Percentiles rank a stretch among this genome's conserved stretches.
phyloP scores from a whole-genome alignment of 768 basidiomycete species.

The Lactarius trivialis region DNA sequence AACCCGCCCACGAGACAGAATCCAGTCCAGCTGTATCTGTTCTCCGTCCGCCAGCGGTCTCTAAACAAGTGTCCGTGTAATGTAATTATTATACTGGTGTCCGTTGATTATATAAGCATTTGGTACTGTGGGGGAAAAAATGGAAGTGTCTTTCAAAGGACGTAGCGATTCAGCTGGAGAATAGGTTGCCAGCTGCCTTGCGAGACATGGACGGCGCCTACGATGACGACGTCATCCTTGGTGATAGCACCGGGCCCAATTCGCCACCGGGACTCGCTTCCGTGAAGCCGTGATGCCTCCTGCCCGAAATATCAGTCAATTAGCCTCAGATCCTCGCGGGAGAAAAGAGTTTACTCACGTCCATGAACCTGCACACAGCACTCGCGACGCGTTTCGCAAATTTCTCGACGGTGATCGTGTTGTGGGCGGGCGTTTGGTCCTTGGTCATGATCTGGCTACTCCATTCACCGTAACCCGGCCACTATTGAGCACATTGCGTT shows the following conservation, averaged over 20 bases:
- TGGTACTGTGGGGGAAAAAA: no score
- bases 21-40: not conserved
- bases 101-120: not conserved
- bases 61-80: not conserved
- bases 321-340: not conserved
- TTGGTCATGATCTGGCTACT: slow-evolving; percentile 6
- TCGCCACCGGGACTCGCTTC: not conserved
- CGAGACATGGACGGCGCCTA: slow-evolving; percentile 11
- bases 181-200: slow-evolving; percentile 20
- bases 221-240: not conserved
- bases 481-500: not conserved
- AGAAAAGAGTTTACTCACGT: not conserved
- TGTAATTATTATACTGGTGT: not conserved
- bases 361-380: slow-evolving; percentile 2
- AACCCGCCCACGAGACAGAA: not conserved
- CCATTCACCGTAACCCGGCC: slow-evolving; percentile 7
- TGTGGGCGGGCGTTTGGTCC: slow-evolving; percentile 4
- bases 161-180: slow-evolving; percentile 10
- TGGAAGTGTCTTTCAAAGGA: not conserved
- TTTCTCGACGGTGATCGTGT: not conserved
- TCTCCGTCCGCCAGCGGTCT: not conserved
- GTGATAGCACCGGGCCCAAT: not conserved
- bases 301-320: not conserved
- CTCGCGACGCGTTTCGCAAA: slow-evolving; percentile 8
- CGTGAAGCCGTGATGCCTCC: not conserved